phyloP scores from a whole-genome alignment of 352 stramenopile genomes.

The Phytopythium kandeliae region DNA sequence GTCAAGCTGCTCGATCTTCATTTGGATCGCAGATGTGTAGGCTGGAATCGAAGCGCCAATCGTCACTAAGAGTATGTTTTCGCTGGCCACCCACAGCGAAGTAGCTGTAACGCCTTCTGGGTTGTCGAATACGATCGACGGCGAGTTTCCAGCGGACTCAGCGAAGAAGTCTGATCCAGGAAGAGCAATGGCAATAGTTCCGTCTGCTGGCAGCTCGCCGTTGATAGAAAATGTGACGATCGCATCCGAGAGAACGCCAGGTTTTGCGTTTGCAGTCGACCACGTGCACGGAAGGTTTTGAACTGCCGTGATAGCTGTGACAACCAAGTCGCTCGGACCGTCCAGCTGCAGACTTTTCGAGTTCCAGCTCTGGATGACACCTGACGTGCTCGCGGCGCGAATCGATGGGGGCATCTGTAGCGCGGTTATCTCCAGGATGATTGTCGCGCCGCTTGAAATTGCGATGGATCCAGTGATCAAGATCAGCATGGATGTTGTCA shows the following conservation, averaged over 20 bases:
- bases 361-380: constrained; percentile 47
- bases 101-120: constrained; percentile 12
- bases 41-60: constrained; percentile 16
- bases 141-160: constrained; percentile 12
- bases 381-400: constrained; percentile 14
- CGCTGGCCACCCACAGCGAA: constrained; percentile 21
- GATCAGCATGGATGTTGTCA: constrained; percentile 26
- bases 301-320: constrained; percentile 34
- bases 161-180: constrained; percentile 33
- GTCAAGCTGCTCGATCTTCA: constrained; percentile 32
- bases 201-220: constrained; percentile 28
- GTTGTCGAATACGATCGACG: constrained; percentile 19
- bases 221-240: constrained; percentile 40
- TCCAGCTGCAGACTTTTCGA: constrained; percentile 30
- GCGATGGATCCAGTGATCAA: constrained; percentile 21
- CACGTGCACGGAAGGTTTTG: constrained; percentile 25
- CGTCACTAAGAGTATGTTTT: constrained; percentile 9
- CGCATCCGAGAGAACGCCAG: constrained; percentile 39
- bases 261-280: constrained; percentile 31
- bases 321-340: constrained; percentile 17
- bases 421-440: constrained; percentile 31
- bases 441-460: constrained; percentile 19
- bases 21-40: constrained; percentile 18
- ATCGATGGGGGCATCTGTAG: constrained; percentile 46
- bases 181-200: constrained; percentile 31